Conservation (phyloP, 1,284 basidiomycete species). For the Cutaneotrichosporon mucoides region DNA sequence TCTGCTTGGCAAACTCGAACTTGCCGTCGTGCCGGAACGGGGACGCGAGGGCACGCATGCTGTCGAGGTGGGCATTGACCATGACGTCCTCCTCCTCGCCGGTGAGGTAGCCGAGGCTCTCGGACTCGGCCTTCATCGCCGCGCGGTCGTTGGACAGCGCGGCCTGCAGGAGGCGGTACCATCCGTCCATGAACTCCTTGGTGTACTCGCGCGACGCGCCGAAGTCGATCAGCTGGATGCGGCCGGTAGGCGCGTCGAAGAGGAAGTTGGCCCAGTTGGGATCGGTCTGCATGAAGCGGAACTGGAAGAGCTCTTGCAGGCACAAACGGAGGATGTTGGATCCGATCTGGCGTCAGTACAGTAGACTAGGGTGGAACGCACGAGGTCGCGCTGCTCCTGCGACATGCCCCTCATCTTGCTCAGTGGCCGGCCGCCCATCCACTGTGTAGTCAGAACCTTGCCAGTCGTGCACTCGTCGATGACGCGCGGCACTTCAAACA, state of each 20-base stretch:
- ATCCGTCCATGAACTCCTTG: constrained; percentile 81
- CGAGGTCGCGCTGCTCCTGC: constrained; percentile 71
- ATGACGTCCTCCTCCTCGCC: constrained; percentile 81
- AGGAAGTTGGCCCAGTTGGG: constrained; percentile 99
- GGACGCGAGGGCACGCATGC: constrained; percentile 61
- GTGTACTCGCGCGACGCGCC: constrained; percentile 87
- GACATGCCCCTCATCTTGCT: constrained; percentile 59
- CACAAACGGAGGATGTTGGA: constrained; percentile 77
- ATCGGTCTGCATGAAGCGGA: constrained; percentile 95
- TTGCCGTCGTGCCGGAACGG: constrained; percentile 38
- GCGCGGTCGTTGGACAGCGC: constrained; percentile 68
- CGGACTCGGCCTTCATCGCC: constrained; percentile 69
- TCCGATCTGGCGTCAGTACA: constrained; percentile 62
- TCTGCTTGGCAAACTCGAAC: constrained; percentile 46
- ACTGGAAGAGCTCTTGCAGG: constrained; percentile 83
- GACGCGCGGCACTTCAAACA: constrained; percentile 82
- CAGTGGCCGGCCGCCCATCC: constrained; percentile 75
- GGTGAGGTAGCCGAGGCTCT: constrained; percentile 81
- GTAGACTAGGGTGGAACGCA: constrained; percentile 45
- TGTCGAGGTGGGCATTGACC: constrained; percentile 80
- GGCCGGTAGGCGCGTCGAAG: constrained; percentile 60
- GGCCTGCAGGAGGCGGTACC: constrained; percentile 74
- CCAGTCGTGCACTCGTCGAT: constrained; percentile 69
- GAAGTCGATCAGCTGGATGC: constrained; percentile 89
- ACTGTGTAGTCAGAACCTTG: constrained; percentile 84